These are phyloP conservation scores for Neocallimastix lanati DNA, from an alignment of 192 early-diverging fungal species.

Conservation along the genomic window DNA sequence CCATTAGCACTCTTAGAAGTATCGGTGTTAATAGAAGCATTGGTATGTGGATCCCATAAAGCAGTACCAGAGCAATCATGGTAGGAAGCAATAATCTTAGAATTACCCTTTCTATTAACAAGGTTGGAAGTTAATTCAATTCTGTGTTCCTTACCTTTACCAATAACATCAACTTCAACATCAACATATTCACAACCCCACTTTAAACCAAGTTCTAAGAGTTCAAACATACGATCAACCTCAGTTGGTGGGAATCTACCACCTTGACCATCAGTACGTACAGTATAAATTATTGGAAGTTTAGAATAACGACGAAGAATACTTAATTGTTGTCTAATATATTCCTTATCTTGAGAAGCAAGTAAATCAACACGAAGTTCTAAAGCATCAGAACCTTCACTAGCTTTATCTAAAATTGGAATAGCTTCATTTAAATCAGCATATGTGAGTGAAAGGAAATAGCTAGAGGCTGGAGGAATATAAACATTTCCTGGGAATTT, in stretches of 20 bases:
- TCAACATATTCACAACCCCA: conserved; percentile 94
- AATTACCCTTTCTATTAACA: conserved; percentile 33
- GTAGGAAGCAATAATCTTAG: conserved; percentile 52
- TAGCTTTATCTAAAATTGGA: conserved; percentile 33
- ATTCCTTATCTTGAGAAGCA: conserved; percentile 29
- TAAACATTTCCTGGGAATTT: conserved; percentile 1
- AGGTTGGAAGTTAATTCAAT: conserved; percentile 12
- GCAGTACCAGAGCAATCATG: background rate
- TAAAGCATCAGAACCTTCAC: conserved; percentile 67
- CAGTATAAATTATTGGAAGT: conserved; percentile 85
- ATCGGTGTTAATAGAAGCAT: background rate
- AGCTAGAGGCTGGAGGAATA: conserved; percentile 1
- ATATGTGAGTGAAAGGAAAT: conserved; percentile 13
- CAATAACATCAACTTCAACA: conserved; percentile 44
- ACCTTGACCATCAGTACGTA: conserved; percentile 72
- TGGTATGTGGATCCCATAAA: background rate
- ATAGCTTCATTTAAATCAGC: conserved; percentile 20
- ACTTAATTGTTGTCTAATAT: conserved; percentile 60
- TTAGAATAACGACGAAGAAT: conserved; percentile 44
- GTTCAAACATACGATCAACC: conserved; percentile 33
- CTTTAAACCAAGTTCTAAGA: conserved; percentile 46
- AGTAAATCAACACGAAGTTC: conserved; percentile 88
- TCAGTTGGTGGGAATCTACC: conserved; percentile 56
- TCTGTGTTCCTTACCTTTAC: background rate
- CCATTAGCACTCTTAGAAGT: background rate